phyloP scores from a whole-genome alignment of 768 basidiomycete species.

The Boletus subparvulus region DNA sequence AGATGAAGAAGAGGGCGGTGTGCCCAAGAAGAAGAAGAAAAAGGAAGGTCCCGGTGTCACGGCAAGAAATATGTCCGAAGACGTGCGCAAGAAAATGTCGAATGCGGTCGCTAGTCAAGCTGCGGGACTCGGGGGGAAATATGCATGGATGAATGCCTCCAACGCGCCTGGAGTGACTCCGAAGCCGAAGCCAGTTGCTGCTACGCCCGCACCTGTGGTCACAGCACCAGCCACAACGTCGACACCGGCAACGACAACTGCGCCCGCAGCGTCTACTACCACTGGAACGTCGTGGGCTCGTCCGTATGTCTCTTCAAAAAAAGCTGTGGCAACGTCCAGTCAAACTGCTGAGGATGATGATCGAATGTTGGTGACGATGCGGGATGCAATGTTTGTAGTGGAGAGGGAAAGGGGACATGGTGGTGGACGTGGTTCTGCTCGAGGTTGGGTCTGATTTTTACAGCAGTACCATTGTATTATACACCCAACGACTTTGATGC shows the following conservation, averaged over 20 bases:
- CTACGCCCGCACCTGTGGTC: conserved; percentile 34
- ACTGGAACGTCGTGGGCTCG: conserved; percentile 51
- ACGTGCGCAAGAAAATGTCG: conserved; percentile 88
- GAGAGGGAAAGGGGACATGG: conserved; percentile 83
- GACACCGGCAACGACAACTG: conserved; percentile 32
- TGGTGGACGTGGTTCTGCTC: conserved; percentile 73
- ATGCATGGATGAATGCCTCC: conserved; percentile 84
- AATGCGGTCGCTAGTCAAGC: conserved; percentile 88
- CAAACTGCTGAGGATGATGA: conserved; percentile 54
- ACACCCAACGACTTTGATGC: not conserved
- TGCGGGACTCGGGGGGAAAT: conserved; percentile 80
- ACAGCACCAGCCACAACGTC: conserved; percentile 26
- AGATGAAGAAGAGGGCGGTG: conserved; percentile 52
- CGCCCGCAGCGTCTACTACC: conserved; percentile 29
- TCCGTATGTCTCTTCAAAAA: conserved; percentile 62
- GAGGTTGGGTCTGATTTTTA: conserved; percentile 54
- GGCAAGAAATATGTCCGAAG: conserved; percentile 87
- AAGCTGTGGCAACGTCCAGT: conserved; percentile 32
- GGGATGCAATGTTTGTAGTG: conserved; percentile 84
- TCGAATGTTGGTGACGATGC: conserved; percentile 60
- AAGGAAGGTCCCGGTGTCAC: conserved; percentile 83
- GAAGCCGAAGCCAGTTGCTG: conserved; percentile 36
- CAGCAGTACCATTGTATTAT: not conserved
- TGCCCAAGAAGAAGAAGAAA: conserved; percentile 78
- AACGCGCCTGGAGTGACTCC: conserved; percentile 43